Evolutionary conservation across 495 filamentous ascomycete genomes (phyloP).

Genomic region (Tuber microsphaerosporum): DNA sequence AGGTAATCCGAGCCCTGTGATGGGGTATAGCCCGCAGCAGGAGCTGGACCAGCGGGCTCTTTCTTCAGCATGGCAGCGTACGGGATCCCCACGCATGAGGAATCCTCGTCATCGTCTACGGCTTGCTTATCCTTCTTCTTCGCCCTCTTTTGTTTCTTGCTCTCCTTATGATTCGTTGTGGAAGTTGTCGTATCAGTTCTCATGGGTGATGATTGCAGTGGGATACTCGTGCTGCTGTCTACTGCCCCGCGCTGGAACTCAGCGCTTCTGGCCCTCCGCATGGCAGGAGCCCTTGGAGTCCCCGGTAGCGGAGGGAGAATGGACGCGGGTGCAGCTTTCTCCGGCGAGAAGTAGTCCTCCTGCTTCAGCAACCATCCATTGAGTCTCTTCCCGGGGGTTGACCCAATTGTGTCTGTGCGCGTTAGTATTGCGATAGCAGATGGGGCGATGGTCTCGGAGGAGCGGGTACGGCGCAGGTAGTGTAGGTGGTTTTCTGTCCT

Average conservation of each 20-base stretch:
- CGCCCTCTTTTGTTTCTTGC: neutral
- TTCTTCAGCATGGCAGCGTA: conserved; percentile 17
- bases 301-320: conserved; percentile 7
- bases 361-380: conserved; percentile 17
- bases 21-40: neutral
- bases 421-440: conserved; percentile 9
- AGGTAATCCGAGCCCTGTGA: neutral
- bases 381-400: conserved; percentile 7
- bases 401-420: conserved; percentile 13
- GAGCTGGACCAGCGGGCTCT: neutral
- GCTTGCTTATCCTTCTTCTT: conserved; percentile 1
- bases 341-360: conserved; percentile 8
- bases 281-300: neutral
- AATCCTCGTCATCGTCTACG: conserved; percentile 3
- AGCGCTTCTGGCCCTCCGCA: neutral
- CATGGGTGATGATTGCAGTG: neutral
- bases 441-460: conserved; percentile 18
- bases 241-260: neutral
- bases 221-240: neutral
- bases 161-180: neutral
- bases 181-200: conserved; percentile 6
- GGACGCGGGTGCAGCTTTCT: conserved; percentile 4
- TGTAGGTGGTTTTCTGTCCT: neutral
- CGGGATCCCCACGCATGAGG: conserved; percentile 20
- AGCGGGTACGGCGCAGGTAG: conserved; percentile 14